A percentile compares a stretch with the other conserved stretches of the same genome.
phyloP scores from a whole-genome alignment of 345 rosid species.

The Lenwebbia sp. region DNA sequence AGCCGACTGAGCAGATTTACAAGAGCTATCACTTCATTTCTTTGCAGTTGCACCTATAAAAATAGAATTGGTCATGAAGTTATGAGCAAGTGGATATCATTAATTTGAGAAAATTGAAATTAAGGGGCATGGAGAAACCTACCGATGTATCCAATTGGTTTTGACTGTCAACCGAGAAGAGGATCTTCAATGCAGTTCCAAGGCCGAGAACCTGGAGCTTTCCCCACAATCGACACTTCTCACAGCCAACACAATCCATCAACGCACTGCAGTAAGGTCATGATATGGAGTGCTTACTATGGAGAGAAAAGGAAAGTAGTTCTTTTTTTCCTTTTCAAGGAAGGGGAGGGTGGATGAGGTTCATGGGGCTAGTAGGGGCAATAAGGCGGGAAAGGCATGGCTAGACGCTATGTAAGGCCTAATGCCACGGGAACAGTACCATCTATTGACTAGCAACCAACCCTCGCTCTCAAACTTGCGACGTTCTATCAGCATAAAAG shows the following conservation, averaged over 20 bases:
- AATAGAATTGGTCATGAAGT: background rate
- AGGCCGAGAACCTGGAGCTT: conserved; percentile 96
- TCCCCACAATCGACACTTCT: conserved; percentile 97
- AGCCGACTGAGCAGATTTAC: conserved; percentile 60
- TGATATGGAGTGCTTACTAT: background rate
- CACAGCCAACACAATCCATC: conserved; percentile 99
- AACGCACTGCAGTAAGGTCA: conserved; percentile 48
- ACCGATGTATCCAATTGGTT: conserved; percentile 38
- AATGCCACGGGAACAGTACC: background rate
- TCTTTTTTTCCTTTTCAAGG: background rate
- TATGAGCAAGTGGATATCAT: background rate
- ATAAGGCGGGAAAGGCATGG: background rate
- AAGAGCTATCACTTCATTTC: conserved; percentile 72
- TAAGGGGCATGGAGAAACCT: conserved; percentile 12
- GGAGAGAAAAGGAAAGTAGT: background rate
- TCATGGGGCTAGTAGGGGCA: background rate
- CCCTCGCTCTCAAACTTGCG: background rate
- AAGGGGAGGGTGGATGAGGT: background rate
- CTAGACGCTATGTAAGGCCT: background rate
- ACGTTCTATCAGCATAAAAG: background rate
- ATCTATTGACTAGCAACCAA: background rate
- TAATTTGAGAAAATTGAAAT: background rate
- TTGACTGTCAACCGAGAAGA: conserved; percentile 64
- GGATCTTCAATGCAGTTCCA: conserved; percentile 80
- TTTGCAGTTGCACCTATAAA: conserved; percentile 54